Base-by-base conservation (phyloP, 768 basidiomycete species). In the Psilocybe cyanescens region DNA sequence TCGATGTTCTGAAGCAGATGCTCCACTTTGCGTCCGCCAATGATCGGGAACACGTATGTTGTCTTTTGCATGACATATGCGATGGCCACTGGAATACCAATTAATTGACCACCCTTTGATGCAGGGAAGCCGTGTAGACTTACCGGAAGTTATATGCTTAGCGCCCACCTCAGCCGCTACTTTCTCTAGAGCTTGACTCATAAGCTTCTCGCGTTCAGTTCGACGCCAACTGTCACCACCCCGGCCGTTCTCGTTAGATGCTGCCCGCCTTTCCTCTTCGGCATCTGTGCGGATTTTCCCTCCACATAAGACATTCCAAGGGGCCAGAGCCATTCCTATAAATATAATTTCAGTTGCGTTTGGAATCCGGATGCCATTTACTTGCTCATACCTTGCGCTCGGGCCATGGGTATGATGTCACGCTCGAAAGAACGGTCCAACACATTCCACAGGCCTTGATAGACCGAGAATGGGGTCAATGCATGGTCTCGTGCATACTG, bases 41-140 rank as follows among this genome's bases (percentile, higher is more conserved):
- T 69, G 59, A 85, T 75, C 0, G 83, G 83, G 71, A 85, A 85
- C 1, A 83, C 81, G 55, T 76, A 83, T 0, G 81, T 78, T 6
- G 80, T 75, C 69, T 86, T 87, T 46, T 84, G 81, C 72, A 86
- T 72, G 8, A 86, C 71, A 60, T 84, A 85, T n/a, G 83, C 82
- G 59, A 86, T 80, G 12, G 83, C 83, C 8, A 84, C 81, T 80
- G 33, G 12, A 7, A 19, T n/a, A 19, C 8, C 12, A 17, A 28
- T 28, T 17, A 28, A 44, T 8, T 24, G 30, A 24, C 12, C 12
- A 6, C 8, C 8, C 12, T 30, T 19, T 11, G 12, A 14, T 14
- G 28, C 12, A 24, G 37, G 24, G 24, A 24, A 24, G 24, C 24
- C 24, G 24, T 24, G 24, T 12, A 30, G 29, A 53, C 52, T 16